Percentiles rank a stretch among this genome's conserved stretches.
Conservation (phyloP, 2,329 filamentous ascomycete species). For the Claviceps sp. region DNA sequence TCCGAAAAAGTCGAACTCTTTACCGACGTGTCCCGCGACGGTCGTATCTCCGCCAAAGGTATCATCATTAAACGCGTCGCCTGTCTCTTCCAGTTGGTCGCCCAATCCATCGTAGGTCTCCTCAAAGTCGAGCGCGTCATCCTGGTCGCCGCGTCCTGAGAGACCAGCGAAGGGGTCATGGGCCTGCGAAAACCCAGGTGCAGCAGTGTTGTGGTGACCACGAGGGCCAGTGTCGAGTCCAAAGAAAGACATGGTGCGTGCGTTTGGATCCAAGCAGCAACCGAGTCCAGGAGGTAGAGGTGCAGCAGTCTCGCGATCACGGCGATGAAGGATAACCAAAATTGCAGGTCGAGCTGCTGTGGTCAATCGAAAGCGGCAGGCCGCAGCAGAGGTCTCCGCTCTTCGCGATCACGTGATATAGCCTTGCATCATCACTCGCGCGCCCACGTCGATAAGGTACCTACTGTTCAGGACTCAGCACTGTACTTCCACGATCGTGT, state of each 20-base stretch:
- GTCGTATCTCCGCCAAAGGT: constrained; percentile 54
- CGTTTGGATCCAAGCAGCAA: background rate
- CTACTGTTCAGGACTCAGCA: too few relatives aligned
- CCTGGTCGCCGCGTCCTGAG: constrained; percentile 47
- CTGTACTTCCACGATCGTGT: too few relatives aligned
- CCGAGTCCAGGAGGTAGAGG: background rate
- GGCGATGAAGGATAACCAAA: background rate
- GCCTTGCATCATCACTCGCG: background rate
- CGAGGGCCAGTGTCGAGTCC: constrained; percentile 60
- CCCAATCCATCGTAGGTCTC: constrained; percentile 95
- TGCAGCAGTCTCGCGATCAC: background rate
- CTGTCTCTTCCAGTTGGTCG: constrained; percentile 78
- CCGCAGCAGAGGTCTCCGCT: background rate
- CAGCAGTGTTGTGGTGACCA: constrained; percentile 48
- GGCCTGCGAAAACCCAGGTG: constrained; percentile 68
- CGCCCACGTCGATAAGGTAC: too few relatives aligned
- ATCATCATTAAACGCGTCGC: constrained; percentile 93
- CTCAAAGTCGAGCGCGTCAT: constrained; percentile 64
- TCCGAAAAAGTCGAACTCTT: constrained; percentile 95
- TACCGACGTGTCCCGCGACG: constrained; percentile 49
- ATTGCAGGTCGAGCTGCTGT: background rate
- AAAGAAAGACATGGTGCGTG: constrained; percentile 70
- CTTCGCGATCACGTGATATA: background rate
- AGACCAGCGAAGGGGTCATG: constrained; percentile 83
- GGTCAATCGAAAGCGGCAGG: background rate